Evolutionary conservation across 176 grass and related monocot genomes (phyloP), one percentile per base, ranked within the genome.

Genomic region (Oryza coarctata): DNA sequence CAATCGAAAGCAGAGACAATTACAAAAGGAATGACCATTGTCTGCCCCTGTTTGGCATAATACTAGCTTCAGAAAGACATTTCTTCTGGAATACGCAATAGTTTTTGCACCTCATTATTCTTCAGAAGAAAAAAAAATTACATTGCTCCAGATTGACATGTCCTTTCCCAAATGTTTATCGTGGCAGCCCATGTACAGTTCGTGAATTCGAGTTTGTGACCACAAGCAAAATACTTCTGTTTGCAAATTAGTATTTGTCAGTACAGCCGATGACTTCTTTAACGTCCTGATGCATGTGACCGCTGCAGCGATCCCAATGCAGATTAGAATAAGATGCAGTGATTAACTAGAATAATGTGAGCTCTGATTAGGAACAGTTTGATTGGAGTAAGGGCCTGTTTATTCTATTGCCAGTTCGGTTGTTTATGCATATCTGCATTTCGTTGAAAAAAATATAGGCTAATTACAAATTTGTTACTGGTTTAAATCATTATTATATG

Each of bases 361-460:
- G 57, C 50, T 41, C 31, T 64, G 82, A 71, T 85, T 69, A 32
- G 18, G 79, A 76, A 63, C 20, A 25, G 31, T 22, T 15, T 80
- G 71, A 52, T 85, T 89, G 78, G 73, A 3, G 34, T 65, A 70
- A 30, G 33, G 64, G 30, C 55, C 44, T 67, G 25, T 52, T 65
- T 85, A 82, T 86, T 89, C 78, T 66, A 86, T 69, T 55, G 73
- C 38, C 78, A 36, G 78, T 26, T 44, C 30, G 7, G 27, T 68
- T 74, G 15, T 84, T 88, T 74, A 74, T 25, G 34, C 57, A n/a
- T n/a, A n/a, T 60, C 44, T 23, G 87, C 58, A n/a, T 43, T 18
- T 73, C 73, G 72, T 89, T 86, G 88, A 86, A 83, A 65, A 89
- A 68, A n/a, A n/a, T n/a, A n/a, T n/a, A n/a, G n/a, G n/a, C n/a